Base-by-base conservation (phyloP, 352 stramenopile species). In the Pythium rhizo-oryzae region DNA sequence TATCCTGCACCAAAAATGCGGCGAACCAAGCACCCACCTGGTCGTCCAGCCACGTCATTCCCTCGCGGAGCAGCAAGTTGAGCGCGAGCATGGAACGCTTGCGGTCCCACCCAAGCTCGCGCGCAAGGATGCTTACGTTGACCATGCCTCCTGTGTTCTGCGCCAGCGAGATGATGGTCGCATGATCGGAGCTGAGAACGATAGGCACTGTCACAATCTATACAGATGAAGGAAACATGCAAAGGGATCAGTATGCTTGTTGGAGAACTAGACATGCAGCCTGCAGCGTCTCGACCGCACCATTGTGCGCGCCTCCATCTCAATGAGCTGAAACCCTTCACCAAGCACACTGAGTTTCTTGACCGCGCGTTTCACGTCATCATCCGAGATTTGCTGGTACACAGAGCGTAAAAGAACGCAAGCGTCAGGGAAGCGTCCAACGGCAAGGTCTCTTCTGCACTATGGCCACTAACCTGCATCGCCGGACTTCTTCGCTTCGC, bases 41-140 rank as follows among this genome's bases (percentile, higher is more conserved):
- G 35, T 96, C 84, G 75, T 99, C 97, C 30, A 99, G 69, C 97
- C 97, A 99, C 35, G 91, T 97, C 93, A 99, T 99, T 53, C 96
- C 96, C 75, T 99, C 91, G 28, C 87, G 78, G 18, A 99, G 70
- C 39, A 99, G 81, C 39, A 98, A 72, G 63, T 97, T 90, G 7
- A 99, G 76, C 19, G 91, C 93, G 30, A 97, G 77, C 69, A 97
- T 94, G 37, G 90, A 96, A 18, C 96, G 84, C 63, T 99, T 98
- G 41, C 90, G 82, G 65, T 92, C 87, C 96, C 96, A 99, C 6
- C 80, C 70, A 25, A 97, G 81, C 62, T 89, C 80, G 30, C 84
- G 79, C 21, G 75, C 76, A n/a, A 99, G 78, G 59, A 97, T 84
- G 54, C 87, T 84, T 46, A 92, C 75, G 37, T 90, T 97, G 13